Conservation (phyloP, 23 red algal species). For the Cyanidium caldarium region DNA sequence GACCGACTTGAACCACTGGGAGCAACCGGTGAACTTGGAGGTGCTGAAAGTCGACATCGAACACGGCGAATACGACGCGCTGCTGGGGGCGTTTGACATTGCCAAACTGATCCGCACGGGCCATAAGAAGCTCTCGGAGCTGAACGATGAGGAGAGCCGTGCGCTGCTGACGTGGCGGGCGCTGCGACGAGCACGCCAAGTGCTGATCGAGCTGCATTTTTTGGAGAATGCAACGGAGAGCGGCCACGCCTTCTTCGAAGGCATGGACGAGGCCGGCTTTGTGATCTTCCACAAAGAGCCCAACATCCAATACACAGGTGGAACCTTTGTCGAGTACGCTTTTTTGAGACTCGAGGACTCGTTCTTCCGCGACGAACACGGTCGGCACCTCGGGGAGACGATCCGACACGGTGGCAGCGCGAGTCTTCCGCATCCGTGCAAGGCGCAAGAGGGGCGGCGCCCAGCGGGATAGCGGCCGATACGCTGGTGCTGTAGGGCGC, state of each 20-base stretch:
- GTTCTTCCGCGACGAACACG: too few species aligned
- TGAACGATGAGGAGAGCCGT: background rate
- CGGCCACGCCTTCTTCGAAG: background rate
- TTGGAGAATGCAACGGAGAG: too few species aligned
- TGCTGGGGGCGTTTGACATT: background rate
- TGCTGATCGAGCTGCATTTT: conserved; percentile 9
- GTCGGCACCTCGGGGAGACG: too few species aligned
- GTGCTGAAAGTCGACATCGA: conserved; percentile 18
- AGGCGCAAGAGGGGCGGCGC: too few species aligned
- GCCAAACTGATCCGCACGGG: background rate
- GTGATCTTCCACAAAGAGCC: conserved; percentile 17
- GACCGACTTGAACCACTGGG: background rate
- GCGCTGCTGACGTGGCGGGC: background rate
- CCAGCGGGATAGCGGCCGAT: too few species aligned
- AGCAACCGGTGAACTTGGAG: background rate
- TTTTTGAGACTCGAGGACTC: conserved; percentile 1
- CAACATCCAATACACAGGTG: background rate
- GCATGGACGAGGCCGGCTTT: background rate
- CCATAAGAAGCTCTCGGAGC: background rate
- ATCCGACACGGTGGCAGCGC: too few species aligned
- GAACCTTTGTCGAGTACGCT: background rate
- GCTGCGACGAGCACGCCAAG: conserved; percentile 2
- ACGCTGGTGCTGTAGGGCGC: too few species aligned
- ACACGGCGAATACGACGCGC: conserved; percentile 1
- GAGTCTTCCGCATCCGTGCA: too few species aligned